Evolutionary conservation across 805 yeast species (phyloP), one percentile per base, ranked within the genome.

Genomic region (Starmera quercuum): DNA sequence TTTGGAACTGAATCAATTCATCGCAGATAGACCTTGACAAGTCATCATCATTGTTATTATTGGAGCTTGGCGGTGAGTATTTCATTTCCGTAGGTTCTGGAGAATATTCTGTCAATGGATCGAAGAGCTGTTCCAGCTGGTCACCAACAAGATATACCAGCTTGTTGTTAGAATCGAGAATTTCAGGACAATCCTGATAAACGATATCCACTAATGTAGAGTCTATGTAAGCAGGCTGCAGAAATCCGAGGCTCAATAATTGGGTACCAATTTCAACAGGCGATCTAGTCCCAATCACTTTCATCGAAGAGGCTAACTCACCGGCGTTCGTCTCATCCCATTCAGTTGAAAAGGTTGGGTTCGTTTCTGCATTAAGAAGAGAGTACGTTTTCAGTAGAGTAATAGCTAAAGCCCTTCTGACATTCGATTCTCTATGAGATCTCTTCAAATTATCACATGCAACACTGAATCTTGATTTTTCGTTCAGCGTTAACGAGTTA

Each of bases 301-400:
- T 47, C 80, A 88, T 79, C 11, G 60, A 41, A 21, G 82, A 73
- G 0, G 96, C 95, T 19, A 84, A 51, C 8, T 71, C 69, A 1
- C 97, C 97, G 1, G 96, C 95, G 34, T 72, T 68, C 0, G 90
- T 81, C 45, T 85, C 95, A 56, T 90, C 97, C 73, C 78, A 67
- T 53, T 70, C 67, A 41, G 19, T 17, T 10, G 27, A 25, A n/a
- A n/a, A n/a, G n/a, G n/a, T n/a, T n/a, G n/a, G n/a, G 15, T 25
- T 25, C n/a, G 17, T 27, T 12, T 27, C 30, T 18, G 44, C 62
- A 47, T 53, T 68, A 43, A 85, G 51, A 19, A 69, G 62, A 3
- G 85, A 76, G 49, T 68, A 86, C 17, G 84, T 74, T 44, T 83
- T 72, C 39, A 88, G 60, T 15, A 73, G 58, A 1, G 92, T 67